phyloP scores from a whole-genome alignment of 2,329 filamentous ascomycete species.

The Plenodomus tracheiphilus region DNA sequence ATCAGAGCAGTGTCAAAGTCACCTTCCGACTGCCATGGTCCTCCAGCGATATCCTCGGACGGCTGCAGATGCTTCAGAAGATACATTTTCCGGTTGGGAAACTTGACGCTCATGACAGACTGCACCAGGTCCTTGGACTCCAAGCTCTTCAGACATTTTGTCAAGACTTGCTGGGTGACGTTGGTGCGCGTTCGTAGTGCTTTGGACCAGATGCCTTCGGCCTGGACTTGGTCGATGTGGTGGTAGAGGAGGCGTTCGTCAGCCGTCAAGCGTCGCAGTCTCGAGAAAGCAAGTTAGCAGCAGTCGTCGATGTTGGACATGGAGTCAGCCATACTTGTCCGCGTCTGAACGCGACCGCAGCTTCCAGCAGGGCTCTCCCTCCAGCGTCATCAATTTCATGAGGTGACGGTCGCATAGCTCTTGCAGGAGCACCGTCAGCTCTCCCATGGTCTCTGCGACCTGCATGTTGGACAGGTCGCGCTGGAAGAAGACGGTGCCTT shows the following conservation, averaged over 20 bases:
- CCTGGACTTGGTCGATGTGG: slow-evolving; percentile 82
- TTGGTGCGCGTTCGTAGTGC: slow-evolving; percentile 78
- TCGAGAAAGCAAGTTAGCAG: slow-evolving; percentile 18
- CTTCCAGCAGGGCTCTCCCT: slow-evolving; percentile 44
- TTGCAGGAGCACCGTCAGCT: slow-evolving; percentile 38
- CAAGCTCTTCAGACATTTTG: slow-evolving; percentile 80
- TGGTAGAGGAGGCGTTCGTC: slow-evolving; percentile 87
- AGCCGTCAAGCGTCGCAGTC: slow-evolving; percentile 53
- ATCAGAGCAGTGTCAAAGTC: slow-evolving; percentile 90
- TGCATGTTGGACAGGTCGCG: slow-evolving; percentile 44
- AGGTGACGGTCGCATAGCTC: slow-evolving; percentile 41
- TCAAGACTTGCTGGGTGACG: slow-evolving; percentile 81
- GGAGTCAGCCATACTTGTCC: slow-evolving; percentile 34
- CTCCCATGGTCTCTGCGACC: slow-evolving; percentile 38
- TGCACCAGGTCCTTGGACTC: slow-evolving; percentile 82
- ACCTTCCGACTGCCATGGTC: slow-evolving; percentile 91
- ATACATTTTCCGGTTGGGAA: slow-evolving; percentile 92
- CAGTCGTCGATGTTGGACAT: background rate
- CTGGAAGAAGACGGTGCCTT: slow-evolving; percentile 46
- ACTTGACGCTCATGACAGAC: slow-evolving; percentile 88
- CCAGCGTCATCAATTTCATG: slow-evolving; percentile 44
- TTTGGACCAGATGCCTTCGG: slow-evolving; percentile 88
- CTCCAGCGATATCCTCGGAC: slow-evolving; percentile 87
- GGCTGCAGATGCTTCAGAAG: slow-evolving; percentile 85
- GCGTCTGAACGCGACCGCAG: slow-evolving; percentile 40